Evolutionary conservation across 2,329 filamentous ascomycete genomes (phyloP), one percentile per base, ranked within the genome.

Genomic region (Ceratocystis harringtonii): DNA sequence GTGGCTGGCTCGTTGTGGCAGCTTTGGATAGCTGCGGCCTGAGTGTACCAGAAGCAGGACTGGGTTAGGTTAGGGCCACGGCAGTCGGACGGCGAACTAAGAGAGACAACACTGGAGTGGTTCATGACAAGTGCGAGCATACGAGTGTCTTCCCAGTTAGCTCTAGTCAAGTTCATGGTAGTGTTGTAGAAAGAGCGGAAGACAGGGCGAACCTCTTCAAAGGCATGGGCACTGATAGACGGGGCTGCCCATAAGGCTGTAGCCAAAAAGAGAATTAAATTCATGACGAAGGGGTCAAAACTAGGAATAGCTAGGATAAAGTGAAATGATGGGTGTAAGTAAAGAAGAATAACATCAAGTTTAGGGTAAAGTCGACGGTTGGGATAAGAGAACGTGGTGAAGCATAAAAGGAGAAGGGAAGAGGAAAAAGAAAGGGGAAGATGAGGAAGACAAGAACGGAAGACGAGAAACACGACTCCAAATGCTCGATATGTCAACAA

Each of bases 21-120:
- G 17, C 57, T 44, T 7, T 58, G 63, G 55, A 65, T 61, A 30
- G 44, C 30, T 1, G 63, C 63, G 15, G 63, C 63, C 8, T 65
- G 57, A n/a, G 52, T 30, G 63, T 65, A 65, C 63, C 63, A 65
- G 22, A 65, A 55, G 30, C 63, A 65, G 10, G 55, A 45, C 25
- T 61, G 36, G 12, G 41, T 50, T 5, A 65, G 57, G 17, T 65
- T 65, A 43, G 41, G 41, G 25, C 57, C 63, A 17, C 44, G 19
- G 52, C 63, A 60, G 17, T 48, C 43, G 41, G 44, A 17, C 15
- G 63, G 50, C 36, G 55, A 50, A 2, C 22, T 1, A 17, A 28
- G 28, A 1, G 41, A 28, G 19, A 32, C 44, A 19, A 65, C 63
- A 17, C 5, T 32, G 28, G 55, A 61, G 55, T 65, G 63, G 55